Base-by-base conservation (phyloP, 768 basidiomycete genomes). In the Boletus sp. region DNA sequence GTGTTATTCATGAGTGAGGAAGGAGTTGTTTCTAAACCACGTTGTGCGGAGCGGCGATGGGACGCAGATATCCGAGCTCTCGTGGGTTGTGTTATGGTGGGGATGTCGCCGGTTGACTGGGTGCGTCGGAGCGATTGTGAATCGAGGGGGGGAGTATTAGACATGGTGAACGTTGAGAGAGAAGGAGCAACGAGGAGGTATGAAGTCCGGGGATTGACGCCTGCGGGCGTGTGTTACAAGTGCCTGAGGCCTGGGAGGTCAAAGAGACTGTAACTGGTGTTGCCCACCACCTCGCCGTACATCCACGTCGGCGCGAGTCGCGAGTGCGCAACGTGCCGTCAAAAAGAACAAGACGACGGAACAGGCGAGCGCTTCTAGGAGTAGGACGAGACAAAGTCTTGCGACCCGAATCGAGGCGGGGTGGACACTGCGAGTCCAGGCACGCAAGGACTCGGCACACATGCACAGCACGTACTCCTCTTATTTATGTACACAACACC, bases 51-150 rank as follows among this genome's bases (percentile, higher is more conserved):
- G 56, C 54, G 64, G 48, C 56, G 63, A 63, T 72, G 60, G 19
- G 65, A 64, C 15, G 58, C 65, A 34, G 70, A 65, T 58, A 66
- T 60, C 41, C 65, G 68, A 21, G 70, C 65, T 51, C 70, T 58
- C 4, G 59, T 25, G 7, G 71, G 66, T 30, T 50, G 65, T 32
- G 60, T 35, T 27, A 61, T 29, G 5, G 68, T 55, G 30, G 66
- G 65, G 46, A 73, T 70, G 60, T 71, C 63, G 1, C 70, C 70
- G 29, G 72, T 72, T 1, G 70, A 73, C 57, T 68, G 72, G 9
- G 70, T 72, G 50, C 72, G 60, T 46, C 72, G 64, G 25, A 71
- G 62, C 55, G 65, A 64, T 60, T 71, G 70, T 49, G 68, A 67
- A 60, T 72, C 70, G 47, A 58, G 51, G 37, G 64, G 48, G 21